Evolutionary conservation across 2,329 filamentous ascomycete species (phyloP).

Genomic region (Pseudogymnoascus sp.): DNA sequence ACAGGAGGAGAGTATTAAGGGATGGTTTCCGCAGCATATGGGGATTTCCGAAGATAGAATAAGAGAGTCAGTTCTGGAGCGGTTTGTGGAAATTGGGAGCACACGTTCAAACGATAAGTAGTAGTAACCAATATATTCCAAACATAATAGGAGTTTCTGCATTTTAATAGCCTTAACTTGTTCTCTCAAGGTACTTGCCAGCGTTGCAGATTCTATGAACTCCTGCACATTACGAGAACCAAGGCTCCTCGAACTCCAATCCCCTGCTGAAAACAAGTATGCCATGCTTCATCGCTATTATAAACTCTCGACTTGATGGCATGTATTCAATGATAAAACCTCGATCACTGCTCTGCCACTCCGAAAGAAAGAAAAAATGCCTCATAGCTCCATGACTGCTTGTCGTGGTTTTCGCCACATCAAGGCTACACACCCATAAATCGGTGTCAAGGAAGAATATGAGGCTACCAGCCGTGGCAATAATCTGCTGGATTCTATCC

Average conservation of each 20-base stretch:
- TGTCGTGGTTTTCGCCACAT: constrained; percentile 10
- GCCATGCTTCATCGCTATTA: constrained; percentile 14
- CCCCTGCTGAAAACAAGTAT: constrained; percentile 16
- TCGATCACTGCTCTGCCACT: constrained; percentile 14
- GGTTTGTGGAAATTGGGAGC: background rate
- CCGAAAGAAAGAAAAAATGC: constrained; percentile 18
- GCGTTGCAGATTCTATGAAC: too few relatives aligned
- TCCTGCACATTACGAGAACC: constrained; percentile 9
- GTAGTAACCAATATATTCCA: too few relatives aligned
- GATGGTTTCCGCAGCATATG: background rate
- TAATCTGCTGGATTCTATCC: constrained; percentile 12
- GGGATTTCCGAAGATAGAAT: background rate
- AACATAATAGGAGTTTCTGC: too few relatives aligned
- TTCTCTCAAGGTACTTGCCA: too few relatives aligned
- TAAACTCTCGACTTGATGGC: constrained; percentile 13
- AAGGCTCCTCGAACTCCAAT: constrained; percentile 14
- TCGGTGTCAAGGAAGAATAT: constrained; percentile 22
- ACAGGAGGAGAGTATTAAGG: constrained; percentile 16
- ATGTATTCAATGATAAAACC: constrained; percentile 15
- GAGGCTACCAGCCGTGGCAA: constrained; percentile 14
- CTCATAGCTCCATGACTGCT: constrained; percentile 2
- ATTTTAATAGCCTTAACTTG: too few relatives aligned
- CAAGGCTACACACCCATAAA: constrained; percentile 24
- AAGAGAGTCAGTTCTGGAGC: background rate
- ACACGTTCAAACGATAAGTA: too few relatives aligned